Base-by-base conservation (phyloP, 106 monocot genomes). In the Agapanthus africanus region DNA sequence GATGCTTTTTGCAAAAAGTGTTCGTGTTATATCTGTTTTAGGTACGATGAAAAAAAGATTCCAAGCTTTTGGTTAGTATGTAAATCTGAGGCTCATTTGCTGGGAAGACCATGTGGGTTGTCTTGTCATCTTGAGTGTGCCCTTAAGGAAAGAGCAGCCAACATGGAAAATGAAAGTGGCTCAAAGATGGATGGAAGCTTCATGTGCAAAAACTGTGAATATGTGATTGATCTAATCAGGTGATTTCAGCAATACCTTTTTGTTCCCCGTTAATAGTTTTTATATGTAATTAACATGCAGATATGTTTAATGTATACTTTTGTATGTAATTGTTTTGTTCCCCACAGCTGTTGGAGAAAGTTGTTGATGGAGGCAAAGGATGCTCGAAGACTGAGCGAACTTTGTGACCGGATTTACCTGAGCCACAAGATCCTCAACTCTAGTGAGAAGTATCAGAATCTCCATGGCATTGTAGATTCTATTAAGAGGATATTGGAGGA, bases 1-100 rank as follows among this genome's bases (percentile, higher is more conserved):
- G 85, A 90, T 61, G 40, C 52, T 19, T 87, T 87, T 56, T 94
- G 94, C 64, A 87, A 83, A 34, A n/a, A n/a, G n/a, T n/a, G n/a
- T n/a, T n/a, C n/a, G n/a, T n/a, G n/a, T n/a, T n/a, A n/a, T n/a
- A n/a, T n/a, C n/a, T n/a, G n/a, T n/a, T n/a, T n/a, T n/a, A n/a
- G n/a, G n/a, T n/a, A n/a, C n/a, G n/a, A n/a, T 69, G 94, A 94
- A 50, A 94, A 87, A 31, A 94, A 85, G 76, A 90, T 87, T 61
- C 90, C 94, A 28, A 90, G 85, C 65, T 75, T 90, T 5, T 94
- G 94, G 94, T 33, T 94, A 65, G 71, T 83, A 40, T 94, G 90
- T 70, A 68, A 37, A 15, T 69, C 87, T 11, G 87, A 94, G 40
- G 16, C 70, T 42, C 62, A 66, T 13, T 72, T 33, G 49, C 42